These are phyloP conservation scores for Mangifera indica DNA, from an alignment of 345 rosid species.

Conservation along the genomic window DNA sequence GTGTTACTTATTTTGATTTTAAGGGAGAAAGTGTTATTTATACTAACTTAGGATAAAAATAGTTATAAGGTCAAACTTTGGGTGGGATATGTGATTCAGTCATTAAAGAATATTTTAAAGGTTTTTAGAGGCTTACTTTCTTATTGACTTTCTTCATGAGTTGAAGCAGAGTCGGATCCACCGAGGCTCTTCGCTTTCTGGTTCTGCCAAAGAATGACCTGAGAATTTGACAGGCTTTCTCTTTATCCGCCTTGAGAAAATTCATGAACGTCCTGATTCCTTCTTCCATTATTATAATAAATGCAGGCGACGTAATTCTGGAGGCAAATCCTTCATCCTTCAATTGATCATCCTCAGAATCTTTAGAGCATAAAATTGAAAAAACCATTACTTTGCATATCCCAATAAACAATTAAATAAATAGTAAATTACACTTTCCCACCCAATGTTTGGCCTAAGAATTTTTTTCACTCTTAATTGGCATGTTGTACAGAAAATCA, in stretches of 20 bases:
- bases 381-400: background rate
- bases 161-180: constrained; percentile 79
- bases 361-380: constrained; percentile 30
- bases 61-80: too few relatives aligned
- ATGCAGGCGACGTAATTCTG: constrained; percentile 74
- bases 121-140: constrained; percentile 49
- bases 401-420: too few relatives aligned
- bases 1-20: too few relatives aligned
- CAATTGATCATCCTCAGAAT: constrained; percentile 52
- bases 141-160: constrained; percentile 81
- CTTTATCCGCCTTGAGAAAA: constrained; percentile 88
- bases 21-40: too few relatives aligned
- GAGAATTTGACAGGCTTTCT: constrained; percentile 66
- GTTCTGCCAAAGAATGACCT: constrained; percentile 67
- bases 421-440: too few relatives aligned
- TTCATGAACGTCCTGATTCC: constrained; percentile 89
- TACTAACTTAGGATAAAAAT: too few relatives aligned
- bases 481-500: too few relatives aligned
- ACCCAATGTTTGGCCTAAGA: too few relatives aligned
- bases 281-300: constrained; percentile 89
- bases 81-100: too few relatives aligned
- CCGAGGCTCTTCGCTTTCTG: constrained; percentile 54
- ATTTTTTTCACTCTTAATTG: too few relatives aligned
- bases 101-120: too few relatives aligned
- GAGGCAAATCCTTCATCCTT: constrained; percentile 63